A percentile compares a stretch with the other conserved stretches of the same genome.
Evolutionary conservation across 257 asterid species (phyloP).

Genomic region (Solanum chaucha): DNA sequence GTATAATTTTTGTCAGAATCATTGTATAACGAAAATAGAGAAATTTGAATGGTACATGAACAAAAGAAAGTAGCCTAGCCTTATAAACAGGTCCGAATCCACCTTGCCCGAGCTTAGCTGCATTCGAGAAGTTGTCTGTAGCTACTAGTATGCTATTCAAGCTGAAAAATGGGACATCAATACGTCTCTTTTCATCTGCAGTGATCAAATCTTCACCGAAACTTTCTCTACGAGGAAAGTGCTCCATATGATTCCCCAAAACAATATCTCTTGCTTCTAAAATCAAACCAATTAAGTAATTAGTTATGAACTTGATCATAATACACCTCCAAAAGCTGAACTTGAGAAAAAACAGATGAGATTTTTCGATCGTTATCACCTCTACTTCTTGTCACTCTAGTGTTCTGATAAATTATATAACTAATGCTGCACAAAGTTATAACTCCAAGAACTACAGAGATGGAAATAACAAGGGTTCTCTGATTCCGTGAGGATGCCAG

Average conservation of each 20-base stretch:
- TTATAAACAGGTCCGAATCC: slow-evolving; percentile 66
- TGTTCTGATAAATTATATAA: slow-evolving; percentile 13
- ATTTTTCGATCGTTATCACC: slow-evolving; percentile 1
- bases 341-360: background rate
- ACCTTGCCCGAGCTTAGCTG: slow-evolving; percentile 51
- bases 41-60: background rate
- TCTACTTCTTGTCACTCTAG: background rate
- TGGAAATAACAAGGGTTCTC: background rate
- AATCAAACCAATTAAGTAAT: background rate
- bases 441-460: slow-evolving; percentile 8
- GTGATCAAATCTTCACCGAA: slow-evolving; percentile 12
- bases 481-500: background rate
- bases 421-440: slow-evolving; percentile 6
- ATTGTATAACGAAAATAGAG: background rate
- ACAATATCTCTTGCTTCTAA: slow-evolving; percentile 4
- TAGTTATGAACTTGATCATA: background rate
- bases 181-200: slow-evolving; percentile 16
- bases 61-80: slow-evolving; percentile 7
- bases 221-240: slow-evolving; percentile 1
- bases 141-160: slow-evolving; percentile 30
- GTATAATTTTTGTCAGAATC: background rate
- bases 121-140: slow-evolving; percentile 39
- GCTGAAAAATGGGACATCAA: no score
- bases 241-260: background rate
- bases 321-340: background rate